Base-by-base conservation (phyloP, 192 early-diverging fungal genomes). In the Linnemannia exigua region DNA sequence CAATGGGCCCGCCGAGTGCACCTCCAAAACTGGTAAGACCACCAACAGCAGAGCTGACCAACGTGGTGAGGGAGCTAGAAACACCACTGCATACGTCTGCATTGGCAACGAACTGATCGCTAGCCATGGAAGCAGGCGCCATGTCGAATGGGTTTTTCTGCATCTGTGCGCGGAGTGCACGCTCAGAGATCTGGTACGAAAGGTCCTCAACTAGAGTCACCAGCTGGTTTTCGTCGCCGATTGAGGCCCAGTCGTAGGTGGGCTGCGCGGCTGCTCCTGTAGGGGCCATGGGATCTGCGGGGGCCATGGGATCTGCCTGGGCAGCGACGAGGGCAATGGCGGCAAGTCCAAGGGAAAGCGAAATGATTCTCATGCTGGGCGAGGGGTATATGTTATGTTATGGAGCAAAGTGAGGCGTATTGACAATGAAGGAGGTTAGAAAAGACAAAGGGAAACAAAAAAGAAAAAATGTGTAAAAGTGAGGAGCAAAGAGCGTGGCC, bases 311-410 rank as follows among this genome's bases (percentile, higher is more conserved):
- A 9, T 44, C 41, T 3, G 41, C 41, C 22, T 63, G 58, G 14
- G 54, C 71, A 7, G 78, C 28, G 22, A 67, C 68, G 8, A 52
- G 51, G 11, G 75, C 75, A 19, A 68, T 31, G 17, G 68, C 74
- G 31, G 54, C 68, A 25, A 76, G 68, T 31, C 74, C 80, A 38
- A 80, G 58, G 44, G 79, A 74, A 41, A 73, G 5, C 3, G 44
- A 73, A 12, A 61, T 5, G 38, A 71, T 63, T 71, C 38, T 81
- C 80, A 81, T 81, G n/a, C n/a, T 78, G 22, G 11, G 33, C 31
- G 38, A 41, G 31, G 25, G 67, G 63, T 25, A 22, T 54, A 63
- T 31, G 28, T 63, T n/a, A 6, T 63, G 41, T 9, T 44, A 9
- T 44, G 41, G 41, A 44, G 41, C 3, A 44, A 44, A 9, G 58